Base-by-base conservation (phyloP, 1,284 basidiomycete species). In the Trametes polyzona region DNA sequence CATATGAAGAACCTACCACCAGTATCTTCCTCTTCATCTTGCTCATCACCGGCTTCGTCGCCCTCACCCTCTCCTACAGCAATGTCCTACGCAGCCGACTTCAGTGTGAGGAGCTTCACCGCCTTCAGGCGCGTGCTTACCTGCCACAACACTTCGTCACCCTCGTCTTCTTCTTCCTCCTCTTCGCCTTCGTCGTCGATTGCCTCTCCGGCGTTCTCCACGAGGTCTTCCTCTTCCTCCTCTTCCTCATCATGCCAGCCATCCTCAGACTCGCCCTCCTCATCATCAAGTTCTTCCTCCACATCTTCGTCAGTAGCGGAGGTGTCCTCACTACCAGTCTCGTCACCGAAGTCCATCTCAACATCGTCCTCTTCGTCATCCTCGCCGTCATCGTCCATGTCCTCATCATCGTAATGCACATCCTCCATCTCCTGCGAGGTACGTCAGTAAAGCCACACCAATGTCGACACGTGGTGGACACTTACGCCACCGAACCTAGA, bases 301-400 rank as follows among this genome's bases (percentile, higher is more conserved):
- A 86, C 87, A 10, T 79, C 84, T 11, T 86, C 79, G 42, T 88
- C 88, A 8, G 85, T 81, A 62, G 83, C 75, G 2, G 89, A 90
- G 6, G 89, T 90, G 55, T 88, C 86, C 58, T 92, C 91, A 55
- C 89, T 92, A 21, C 86, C 88, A 0, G 88, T 90, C 58, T 90
- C 88, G 41, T 93, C 90, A 8, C 82, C 91, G 58, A 87, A 92
- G 41, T 94, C 92, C 83, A 95, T 93, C 55, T 95, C 93, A 26
- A 92, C 89, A 56, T 93, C 91, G 52, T 89, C 90, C 16, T 88
- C 90, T 9, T 87, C 88, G 23, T 63, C 61, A 1, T 88, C 89
- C 12, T 87, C 92, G 35, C 87, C 90, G 54, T 88, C 90, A 30
- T 90, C 92, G 51, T 88, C 90, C 80, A 92, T 90, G 50, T 88